These are phyloP conservation scores for Ceratocystis destructans DNA, from an alignment of 2,329 filamentous ascomycete genomes.

Conservation along the genomic window DNA sequence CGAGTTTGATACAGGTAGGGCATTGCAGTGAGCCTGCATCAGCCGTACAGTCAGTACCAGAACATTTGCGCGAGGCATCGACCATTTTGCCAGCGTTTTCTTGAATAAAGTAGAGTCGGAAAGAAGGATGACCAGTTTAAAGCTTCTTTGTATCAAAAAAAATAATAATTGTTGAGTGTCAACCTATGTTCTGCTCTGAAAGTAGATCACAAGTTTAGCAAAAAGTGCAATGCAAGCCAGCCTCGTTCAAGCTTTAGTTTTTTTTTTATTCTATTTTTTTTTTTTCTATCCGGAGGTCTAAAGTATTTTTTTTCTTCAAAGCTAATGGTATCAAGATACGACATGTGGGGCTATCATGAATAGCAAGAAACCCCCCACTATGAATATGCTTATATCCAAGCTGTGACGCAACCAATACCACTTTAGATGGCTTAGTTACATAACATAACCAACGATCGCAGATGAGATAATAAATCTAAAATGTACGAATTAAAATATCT, in stretches of 20 bases:
- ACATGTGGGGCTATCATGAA: not conserved
- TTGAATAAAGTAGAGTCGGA: not conserved
- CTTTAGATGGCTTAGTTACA: slow-evolving; percentile 2
- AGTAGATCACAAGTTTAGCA: not conserved
- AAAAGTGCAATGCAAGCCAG: not conserved
- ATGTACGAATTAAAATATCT: not conserved
- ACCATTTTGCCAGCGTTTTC: slow-evolving; percentile 29
- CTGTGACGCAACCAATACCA: not conserved
- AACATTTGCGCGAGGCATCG: slow-evolving; percentile 53
- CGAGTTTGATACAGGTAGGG: slow-evolving; percentile 84
- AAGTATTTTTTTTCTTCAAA: not conserved
- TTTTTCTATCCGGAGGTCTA: no score
- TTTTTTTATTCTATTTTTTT: not conserved
- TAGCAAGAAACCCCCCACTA: not conserved
- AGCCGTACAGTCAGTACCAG: slow-evolving; percentile 72
- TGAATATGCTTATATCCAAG: not conserved
- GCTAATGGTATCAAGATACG: not conserved
- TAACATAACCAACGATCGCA: not conserved
- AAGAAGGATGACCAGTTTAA: not conserved
- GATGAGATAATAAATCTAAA: not conserved
- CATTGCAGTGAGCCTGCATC: slow-evolving; percentile 79
- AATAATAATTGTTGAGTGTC: not conserved
- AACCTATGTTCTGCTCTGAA: not conserved
- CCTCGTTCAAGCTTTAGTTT: not conserved
- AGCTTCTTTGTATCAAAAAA: not conserved